Evolutionary conservation across 164 flowering plant species (phyloP), one percentile per base, ranked within the genome.

Genomic region (Santalum album): DNA sequence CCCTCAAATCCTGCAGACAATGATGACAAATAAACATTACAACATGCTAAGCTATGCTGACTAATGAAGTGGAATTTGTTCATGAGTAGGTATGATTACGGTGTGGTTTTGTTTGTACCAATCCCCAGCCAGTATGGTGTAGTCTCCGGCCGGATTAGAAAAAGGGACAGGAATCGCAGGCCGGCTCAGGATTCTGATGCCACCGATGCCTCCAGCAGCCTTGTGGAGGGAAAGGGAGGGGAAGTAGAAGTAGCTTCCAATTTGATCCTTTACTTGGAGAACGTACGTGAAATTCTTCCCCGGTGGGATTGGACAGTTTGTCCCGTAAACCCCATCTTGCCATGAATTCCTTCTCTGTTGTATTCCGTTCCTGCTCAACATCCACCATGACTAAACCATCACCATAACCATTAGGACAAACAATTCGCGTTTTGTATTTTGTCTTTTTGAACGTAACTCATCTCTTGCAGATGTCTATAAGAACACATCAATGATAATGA

Each of bases 261-360:
- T 81, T 55, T 81, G 86, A 57, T 81, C 86, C 65, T 81, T 81
- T 7, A 78, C 78, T 64, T 81, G 86, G 24, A 81, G 73, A 16
- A 67, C 45, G 40, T 81, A 81, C 14, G 86, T 78, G 73, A 66
- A 74, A 69, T 81, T 81, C 53, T 67, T 47, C 1, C 79, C 78
- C 1, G 86, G 83, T 35, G 79, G 83, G 53, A 81, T 81, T 21
- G 83, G 83, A 29, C 86, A 81, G 49, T 72, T 81, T 16, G 86
- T 81, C 19, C 86, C 86, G 43, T 57, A 69, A 0, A 81, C 81
- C 38, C 86, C 86, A 61, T 81, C 86, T 44, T 81, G 80, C 81
- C 81, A 81, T 34, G 86, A 81, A 59, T 81, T 81, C 58, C 78
- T 78, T 35, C 79, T 74, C 61, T 81, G 81, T 48, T 74, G 78